Percentiles rank a stretch among this genome's conserved stretches.
phyloP scores from a whole-genome alignment of 2,329 filamentous ascomycete genomes.

The Acarospora socialis region DNA sequence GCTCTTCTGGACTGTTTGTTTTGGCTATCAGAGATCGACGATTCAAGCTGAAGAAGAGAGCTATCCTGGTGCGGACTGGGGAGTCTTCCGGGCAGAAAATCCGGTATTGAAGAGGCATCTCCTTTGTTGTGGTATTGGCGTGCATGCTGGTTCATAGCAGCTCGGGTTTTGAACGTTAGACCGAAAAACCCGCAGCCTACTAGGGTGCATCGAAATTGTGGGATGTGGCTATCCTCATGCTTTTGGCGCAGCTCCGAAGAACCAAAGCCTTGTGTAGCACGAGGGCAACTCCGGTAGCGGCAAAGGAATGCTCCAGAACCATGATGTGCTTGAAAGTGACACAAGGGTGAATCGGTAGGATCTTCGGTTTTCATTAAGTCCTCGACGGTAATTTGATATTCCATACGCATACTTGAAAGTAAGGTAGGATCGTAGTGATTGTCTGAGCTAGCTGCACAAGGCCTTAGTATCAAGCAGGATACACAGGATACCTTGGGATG shows the following conservation, averaged over 20 bases:
- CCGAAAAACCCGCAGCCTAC: conserved; percentile 3
- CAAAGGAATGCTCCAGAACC: conserved; percentile 6
- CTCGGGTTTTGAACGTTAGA: neutral
- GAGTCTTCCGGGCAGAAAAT: too few species aligned
- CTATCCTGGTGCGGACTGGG: too few species aligned
- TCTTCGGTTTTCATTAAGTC: neutral
- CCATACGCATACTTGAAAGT: neutral
- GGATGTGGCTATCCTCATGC: conserved; percentile 7
- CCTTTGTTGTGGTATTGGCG: too few species aligned
- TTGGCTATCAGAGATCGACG: too few species aligned
- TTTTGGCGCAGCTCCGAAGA: conserved; percentile 2
- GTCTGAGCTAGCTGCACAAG: neutral
- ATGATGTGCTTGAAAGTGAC: conserved; percentile 1
- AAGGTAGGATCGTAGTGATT: neutral
- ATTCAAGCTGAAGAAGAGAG: too few species aligned
- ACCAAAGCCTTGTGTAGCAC: conserved; percentile 5
- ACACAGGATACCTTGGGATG: too few species aligned
- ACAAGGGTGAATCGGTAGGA: neutral
- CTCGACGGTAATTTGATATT: conserved; percentile 4
- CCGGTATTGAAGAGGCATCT: too few species aligned
- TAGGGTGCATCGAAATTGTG: conserved; percentile 5
- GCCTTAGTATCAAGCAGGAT: too few species aligned
- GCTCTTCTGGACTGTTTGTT: too few species aligned
- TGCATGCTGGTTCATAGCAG: too few species aligned
- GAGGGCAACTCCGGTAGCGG: conserved; percentile 3